Evolutionary conservation across 1,284 basidiomycete species (phyloP), one percentile per base, ranked within the genome.

Genomic region (Papiliotrema flavescens): DNA sequence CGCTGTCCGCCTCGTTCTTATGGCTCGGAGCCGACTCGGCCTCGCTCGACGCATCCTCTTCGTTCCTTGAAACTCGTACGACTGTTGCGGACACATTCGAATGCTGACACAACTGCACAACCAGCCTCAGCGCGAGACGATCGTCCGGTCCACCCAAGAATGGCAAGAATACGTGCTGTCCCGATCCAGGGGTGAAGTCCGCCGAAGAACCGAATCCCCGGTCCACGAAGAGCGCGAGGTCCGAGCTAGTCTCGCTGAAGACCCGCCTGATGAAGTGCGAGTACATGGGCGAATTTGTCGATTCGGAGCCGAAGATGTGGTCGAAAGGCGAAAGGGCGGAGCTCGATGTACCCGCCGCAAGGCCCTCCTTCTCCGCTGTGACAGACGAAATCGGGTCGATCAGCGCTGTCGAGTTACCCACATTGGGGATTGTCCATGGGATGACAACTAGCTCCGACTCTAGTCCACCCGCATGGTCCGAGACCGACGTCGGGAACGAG

Each of bases 111-210:
- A 94, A 80, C 74, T 93, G 90, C 13, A 89, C 82, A 9, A 89
- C 81, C 64, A 94, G 84, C 36, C 82, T 77, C 23, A 96, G 78
- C 0, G 90, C 89, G 9, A 90, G 81, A 2, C 93, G 84, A 69
- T 96, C 93, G 73, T 97, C 93, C 0, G 90, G 86, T 0, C 93
- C 93, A 48, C 92, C 93, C 70, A 92, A 88, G 82, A 95, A 96
- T 0, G 89, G 88, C 37, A 95, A 73, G 77, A 93, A 86, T 49
- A 93, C 74, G 63, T 89, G 89, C 61, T 85, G 83, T 34, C 74
- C 67, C 44, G 66, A 58, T 1, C 71, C 73, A 9, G 67, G 65
- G 11, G 59, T 53, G 22, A 64, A 65, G 51, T 71, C 34, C 35
- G 66, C 49, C 59, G 55, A 67, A 22, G 67, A 65, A 43, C 78